Percentiles rank a stretch among this genome's conserved stretches.
Evolutionary conservation across 2,329 filamentous ascomycete genomes (phyloP).

Genomic region (Fusarium equiseti): DNA sequence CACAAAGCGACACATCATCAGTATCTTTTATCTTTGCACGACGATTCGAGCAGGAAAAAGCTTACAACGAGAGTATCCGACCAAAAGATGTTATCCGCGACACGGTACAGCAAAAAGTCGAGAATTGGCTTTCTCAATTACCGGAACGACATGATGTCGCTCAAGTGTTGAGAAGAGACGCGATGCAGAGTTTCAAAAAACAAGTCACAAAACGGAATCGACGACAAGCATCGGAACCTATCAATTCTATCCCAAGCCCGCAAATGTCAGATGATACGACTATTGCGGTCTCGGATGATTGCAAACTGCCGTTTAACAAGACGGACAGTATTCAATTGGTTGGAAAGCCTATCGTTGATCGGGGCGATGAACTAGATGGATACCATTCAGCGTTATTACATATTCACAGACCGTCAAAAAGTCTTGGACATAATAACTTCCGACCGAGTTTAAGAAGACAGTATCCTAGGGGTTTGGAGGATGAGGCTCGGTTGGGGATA

Average conservation of each 20-base stretch:
- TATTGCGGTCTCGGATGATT: neutral
- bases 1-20: neutral
- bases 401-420: neutral
- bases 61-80: neutral
- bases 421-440: neutral
- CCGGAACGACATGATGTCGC: neutral
- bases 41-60: neutral
- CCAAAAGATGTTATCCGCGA: neutral
- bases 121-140: neutral
- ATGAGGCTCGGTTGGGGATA: slow-evolving; percentile 3
- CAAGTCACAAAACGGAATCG: neutral
- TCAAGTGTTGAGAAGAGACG: neutral
- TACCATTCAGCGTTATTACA: slow-evolving; percentile 4
- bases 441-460: neutral
- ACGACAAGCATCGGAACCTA: neutral
- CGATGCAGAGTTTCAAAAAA: neutral
- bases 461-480: neutral
- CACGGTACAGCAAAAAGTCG: neutral
- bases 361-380: neutral
- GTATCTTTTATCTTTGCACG: neutral
- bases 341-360: neutral
- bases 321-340: neutral
- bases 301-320: neutral
- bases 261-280: neutral
- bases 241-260: neutral